These are phyloP conservation scores for Scleroderma bovista DNA, from an alignment of 768 basidiomycete species.

Conservation along the genomic window DNA sequence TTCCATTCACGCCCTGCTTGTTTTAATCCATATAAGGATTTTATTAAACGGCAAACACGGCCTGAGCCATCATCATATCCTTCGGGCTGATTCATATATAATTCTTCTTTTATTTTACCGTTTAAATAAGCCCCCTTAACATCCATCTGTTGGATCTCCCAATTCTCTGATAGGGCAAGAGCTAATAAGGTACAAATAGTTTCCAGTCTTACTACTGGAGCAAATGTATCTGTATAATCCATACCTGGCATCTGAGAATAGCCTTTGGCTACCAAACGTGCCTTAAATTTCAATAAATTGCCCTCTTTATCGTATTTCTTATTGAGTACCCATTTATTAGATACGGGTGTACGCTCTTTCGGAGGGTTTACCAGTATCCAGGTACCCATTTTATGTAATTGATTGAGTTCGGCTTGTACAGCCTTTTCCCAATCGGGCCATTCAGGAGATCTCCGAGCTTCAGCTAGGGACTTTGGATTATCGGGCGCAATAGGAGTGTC, in stretches of 20 bases:
- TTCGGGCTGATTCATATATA: too few species aligned
- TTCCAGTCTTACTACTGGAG: conserved; percentile 14
- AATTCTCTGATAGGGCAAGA: too few species aligned
- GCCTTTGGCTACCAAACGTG: conserved; percentile 36
- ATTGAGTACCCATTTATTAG: conserved; percentile 26
- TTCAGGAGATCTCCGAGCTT: neutral
- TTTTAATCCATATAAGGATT: too few species aligned
- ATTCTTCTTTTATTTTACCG: too few species aligned
- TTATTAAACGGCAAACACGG: too few species aligned
- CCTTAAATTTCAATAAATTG: conserved; percentile 22
- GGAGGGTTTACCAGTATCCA: conserved; percentile 26
- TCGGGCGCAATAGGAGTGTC: neutral
- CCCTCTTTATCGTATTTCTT: neutral
- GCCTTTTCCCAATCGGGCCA: conserved; percentile 6
- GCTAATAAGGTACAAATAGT: too few species aligned
- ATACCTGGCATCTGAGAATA: conserved; percentile 32
- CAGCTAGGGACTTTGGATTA: neutral
- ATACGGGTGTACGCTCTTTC: conserved; percentile 15
- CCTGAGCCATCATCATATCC: too few species aligned
- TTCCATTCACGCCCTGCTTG: too few species aligned
- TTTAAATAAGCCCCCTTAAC: too few species aligned
- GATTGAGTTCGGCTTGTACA: neutral
- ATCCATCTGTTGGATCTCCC: too few species aligned
- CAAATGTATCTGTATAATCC: conserved; percentile 29
- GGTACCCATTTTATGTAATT: neutral